These are phyloP conservation scores for Rhynchosporium agropyri DNA, from an alignment of 2,329 filamentous ascomycete genomes.

Conservation along the genomic window DNA sequence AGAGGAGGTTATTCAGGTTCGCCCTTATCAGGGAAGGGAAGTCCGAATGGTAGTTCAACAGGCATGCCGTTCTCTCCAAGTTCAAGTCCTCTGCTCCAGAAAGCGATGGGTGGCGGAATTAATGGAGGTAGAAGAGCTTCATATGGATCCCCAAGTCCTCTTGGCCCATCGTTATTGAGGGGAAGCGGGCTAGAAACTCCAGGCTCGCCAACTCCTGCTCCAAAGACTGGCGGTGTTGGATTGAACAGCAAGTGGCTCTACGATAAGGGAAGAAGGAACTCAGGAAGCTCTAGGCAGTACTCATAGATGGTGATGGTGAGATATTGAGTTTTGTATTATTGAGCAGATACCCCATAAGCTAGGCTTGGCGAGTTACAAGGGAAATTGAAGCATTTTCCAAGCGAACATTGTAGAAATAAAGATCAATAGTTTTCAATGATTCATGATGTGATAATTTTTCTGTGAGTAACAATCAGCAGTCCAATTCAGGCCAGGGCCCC, in stretches of 20 bases:
- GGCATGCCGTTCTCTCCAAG: constrained; percentile 56
- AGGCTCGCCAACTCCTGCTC: constrained; percentile 68
- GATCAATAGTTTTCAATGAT: neutral
- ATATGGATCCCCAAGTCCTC: constrained; percentile 59
- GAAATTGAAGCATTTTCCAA: constrained; percentile 10
- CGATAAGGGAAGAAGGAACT: constrained; percentile 66
- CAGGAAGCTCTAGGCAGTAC: constrained; percentile 38
- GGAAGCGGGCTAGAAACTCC: constrained; percentile 54
- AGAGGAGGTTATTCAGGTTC: constrained; percentile 53
- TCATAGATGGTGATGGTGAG: constrained; percentile 25
- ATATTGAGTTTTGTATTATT: constrained; percentile 29
- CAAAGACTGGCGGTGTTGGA: constrained; percentile 72
- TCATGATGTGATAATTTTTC: neutral
- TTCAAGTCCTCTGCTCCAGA: constrained; percentile 66
- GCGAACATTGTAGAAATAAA: constrained; percentile 13
- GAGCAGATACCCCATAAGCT: constrained; percentile 37
- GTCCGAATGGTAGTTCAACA: constrained; percentile 48
- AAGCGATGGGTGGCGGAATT: constrained; percentile 55
- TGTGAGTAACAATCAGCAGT: neutral
- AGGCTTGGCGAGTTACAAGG: constrained; percentile 18
- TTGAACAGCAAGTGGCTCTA: constrained; percentile 96
- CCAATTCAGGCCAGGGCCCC: neutral
- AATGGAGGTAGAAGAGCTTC: constrained; percentile 61
- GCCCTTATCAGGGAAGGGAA: constrained; percentile 58
- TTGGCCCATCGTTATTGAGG: constrained; percentile 49